Evolutionary conservation across 179 eudicot species (phyloP).

Genomic region (Pouteria campechiana): DNA sequence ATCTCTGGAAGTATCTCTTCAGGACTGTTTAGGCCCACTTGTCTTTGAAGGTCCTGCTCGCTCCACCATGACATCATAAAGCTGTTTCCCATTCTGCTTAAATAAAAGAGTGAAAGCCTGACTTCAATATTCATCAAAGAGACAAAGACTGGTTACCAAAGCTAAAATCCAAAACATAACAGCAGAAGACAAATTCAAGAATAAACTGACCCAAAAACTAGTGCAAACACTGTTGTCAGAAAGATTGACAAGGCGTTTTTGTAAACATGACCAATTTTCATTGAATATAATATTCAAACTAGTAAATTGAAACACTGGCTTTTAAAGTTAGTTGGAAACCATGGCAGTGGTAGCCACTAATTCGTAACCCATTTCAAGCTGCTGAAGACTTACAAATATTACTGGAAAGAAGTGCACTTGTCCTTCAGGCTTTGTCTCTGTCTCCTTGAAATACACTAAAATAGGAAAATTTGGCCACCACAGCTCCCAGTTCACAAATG

Average conservation of each 20-base stretch:
- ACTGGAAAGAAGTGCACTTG: slow-evolving; percentile 93
- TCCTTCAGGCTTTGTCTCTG: slow-evolving; percentile 93
- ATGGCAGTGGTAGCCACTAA: no score
- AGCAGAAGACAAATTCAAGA: no score
- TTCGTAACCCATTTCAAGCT: not conserved
- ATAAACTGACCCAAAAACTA: no score
- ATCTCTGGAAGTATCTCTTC: no score
- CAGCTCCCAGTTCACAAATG: slow-evolving; percentile 93
- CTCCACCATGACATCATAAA: slow-evolving; percentile 89
- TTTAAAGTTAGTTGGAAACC: no score
- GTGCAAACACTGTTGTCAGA: no score
- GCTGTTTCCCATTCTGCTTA: slow-evolving; percentile 86
- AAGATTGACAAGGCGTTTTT: no score
- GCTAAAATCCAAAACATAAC: no score
- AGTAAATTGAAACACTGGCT: no score
- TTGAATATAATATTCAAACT: no score
- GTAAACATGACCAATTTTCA: no score
- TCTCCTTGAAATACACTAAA: slow-evolving; percentile 89
- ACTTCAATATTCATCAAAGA: slow-evolving; percentile 1
- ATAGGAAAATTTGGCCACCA: slow-evolving; percentile 99
- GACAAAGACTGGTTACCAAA: no score
- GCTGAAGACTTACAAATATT: slow-evolving; percentile 61
- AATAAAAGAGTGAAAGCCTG: not conserved
- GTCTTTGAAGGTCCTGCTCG: slow-evolving; percentile 84
- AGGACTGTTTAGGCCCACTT: slow-evolving; percentile 45